Evolutionary conservation across 768 basidiomycete species (phyloP), one percentile per base, ranked within the genome.

Genomic region (Roridomyces roridus): DNA sequence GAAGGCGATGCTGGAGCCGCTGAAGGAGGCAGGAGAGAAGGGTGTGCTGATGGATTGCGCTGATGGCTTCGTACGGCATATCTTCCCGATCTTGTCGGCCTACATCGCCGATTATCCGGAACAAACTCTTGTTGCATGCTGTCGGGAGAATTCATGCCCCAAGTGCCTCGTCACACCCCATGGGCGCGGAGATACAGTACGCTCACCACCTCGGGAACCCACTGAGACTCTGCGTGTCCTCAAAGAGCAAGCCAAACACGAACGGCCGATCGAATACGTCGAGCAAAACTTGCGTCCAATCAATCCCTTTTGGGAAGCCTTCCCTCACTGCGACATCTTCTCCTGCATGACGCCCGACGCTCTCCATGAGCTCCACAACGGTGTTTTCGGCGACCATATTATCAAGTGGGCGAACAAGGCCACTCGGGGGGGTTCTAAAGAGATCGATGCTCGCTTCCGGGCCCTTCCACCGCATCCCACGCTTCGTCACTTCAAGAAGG

Each of bases 341-440:
- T 0, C 36, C 0, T 68, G 59, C 29, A 34, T 82, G 18, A 78
- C 75, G 0, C 79, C 80, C 0, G 76, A 81, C 58, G 43, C 79
- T 17, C 71, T 83, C 5, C 81, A 83, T 59, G 79, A 83, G 60
- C 59, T 82, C 0, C 76, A 81, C 63, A 79, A 83, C 50, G 80
- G 80, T 0, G 55, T 80, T 17, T 79, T 82, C 68, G 77, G 77
- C 39, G 74, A 79, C 47, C 78, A 81, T 51, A 45, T 78, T 1
- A 65, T 75, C 0, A 62, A 52, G 1, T 81, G 77, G 80, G 60
- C 59, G 10, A 63, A 66, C 2, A 23, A 29, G 51, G 59, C 66
- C 6, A 36, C 58, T 17, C 9, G 37, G 11, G 48, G 48, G 4
- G 35, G 20, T 7, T 10, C 21, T 9, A 18, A 31, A n/a, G 76